Percentiles rank a stretch among this genome's conserved stretches.
These are phyloP conservation scores for Cytospora paraplurivora DNA, from an alignment of 2,329 filamentous ascomycete species.

Conservation along the genomic window DNA sequence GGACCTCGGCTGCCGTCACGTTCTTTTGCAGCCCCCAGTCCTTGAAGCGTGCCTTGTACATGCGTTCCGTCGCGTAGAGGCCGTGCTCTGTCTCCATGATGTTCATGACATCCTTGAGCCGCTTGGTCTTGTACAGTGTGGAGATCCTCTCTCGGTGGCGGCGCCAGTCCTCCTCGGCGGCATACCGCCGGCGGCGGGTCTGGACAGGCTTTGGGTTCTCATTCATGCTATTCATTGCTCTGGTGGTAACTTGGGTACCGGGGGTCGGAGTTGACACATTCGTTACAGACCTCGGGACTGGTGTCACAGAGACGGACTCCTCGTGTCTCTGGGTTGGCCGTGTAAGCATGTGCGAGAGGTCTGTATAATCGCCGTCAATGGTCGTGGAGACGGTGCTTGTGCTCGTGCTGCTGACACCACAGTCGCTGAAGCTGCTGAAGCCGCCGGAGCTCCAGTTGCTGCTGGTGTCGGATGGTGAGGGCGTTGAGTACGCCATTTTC, in stretches of 20 bases:
- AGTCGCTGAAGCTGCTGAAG: conserved; percentile 13
- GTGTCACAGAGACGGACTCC: background rate
- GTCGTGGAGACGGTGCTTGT: background rate
- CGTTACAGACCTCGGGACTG: background rate
- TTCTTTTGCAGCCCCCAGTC: conserved; percentile 40
- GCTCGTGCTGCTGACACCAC: conserved; percentile 7
- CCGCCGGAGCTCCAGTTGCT: conserved; percentile 16
- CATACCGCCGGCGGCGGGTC: conserved; percentile 21
- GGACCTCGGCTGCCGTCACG: conserved; percentile 36
- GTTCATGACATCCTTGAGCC: conserved; percentile 35
- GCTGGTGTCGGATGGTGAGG: conserved; percentile 16
- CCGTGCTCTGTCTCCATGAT: conserved; percentile 34
- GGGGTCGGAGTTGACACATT: no score
- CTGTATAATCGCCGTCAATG: background rate
- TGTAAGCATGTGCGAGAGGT: background rate
- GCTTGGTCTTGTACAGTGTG: conserved; percentile 34
- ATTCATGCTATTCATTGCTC: background rate
- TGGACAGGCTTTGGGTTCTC: background rate
- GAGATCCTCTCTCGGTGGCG: conserved; percentile 34
- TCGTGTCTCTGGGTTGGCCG: background rate
- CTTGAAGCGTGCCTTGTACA: conserved; percentile 40
- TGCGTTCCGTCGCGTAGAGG: conserved; percentile 37
- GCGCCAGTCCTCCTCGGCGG: conserved; percentile 35
- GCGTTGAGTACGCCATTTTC: conserved; percentile 13
- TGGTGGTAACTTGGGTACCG: background rate